These are phyloP conservation scores for Catharanthus roseus DNA, from an alignment of 257 asterid genomes.

Conservation along the genomic window DNA sequence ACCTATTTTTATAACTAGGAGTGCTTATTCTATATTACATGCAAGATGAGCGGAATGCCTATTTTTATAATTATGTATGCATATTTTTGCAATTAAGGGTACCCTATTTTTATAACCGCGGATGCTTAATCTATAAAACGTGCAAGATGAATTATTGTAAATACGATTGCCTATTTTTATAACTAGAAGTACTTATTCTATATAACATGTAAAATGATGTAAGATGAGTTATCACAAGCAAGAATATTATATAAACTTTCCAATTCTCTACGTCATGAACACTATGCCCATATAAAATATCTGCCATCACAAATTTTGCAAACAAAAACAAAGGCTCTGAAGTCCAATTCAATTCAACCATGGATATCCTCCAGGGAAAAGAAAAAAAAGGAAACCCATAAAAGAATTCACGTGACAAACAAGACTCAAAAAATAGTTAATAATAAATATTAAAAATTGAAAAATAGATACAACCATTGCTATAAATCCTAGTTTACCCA, in stretches of 20 bases:
- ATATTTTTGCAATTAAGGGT: too few species aligned
- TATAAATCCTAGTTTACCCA: constrained; percentile 15
- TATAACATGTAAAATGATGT: too few species aligned
- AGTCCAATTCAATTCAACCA: constrained; percentile 19
- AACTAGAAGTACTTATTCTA: too few species aligned
- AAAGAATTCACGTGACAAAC: constrained; percentile 4
- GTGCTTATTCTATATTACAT: too few species aligned
- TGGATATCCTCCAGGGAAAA: background rate
- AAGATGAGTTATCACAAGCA: too few species aligned
- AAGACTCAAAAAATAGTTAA: background rate
- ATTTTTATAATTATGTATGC: too few species aligned
- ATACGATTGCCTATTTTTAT: too few species aligned
- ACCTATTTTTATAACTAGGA: too few species aligned
- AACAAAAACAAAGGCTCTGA: background rate
- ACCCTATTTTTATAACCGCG: too few species aligned
- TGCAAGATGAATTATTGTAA: too few species aligned
- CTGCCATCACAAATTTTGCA: background rate
- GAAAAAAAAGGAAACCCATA: constrained; percentile 1
- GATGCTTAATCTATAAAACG: too few species aligned
- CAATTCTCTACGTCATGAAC: background rate
- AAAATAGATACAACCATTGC: background rate
- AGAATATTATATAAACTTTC: background rate
- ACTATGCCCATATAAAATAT: background rate
- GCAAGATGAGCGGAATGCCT: too few species aligned
- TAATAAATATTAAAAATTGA: background rate